Base-by-base conservation (phyloP, 2,329 filamentous ascomycete species). In the Sporothrix protearum region DNA sequence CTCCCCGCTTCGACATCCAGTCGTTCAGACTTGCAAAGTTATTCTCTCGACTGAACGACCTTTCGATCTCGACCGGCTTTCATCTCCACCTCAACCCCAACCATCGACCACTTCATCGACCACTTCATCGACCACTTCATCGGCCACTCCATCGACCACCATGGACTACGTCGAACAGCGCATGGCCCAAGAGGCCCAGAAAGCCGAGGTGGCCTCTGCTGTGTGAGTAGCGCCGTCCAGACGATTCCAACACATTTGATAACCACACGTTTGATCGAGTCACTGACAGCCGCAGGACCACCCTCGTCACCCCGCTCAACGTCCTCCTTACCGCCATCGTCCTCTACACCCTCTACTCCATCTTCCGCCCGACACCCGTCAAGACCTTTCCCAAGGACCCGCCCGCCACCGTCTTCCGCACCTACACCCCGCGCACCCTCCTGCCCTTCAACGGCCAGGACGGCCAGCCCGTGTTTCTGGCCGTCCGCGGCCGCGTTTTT, bases 401-500 rank as follows among this genome's bases (percentile, higher is more conserved):
- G 6, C 84, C 88, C 0, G 85, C 89, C 69, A 82, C 84, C 76
- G 87, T 92, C 76, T 91, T 91, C 84, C 82, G 82, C 72, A 90
- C 86, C 71, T 91, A 93, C 83, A 95, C 90, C 16, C 92, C 92
- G 30, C 89, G 83, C 55, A 93, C 92, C 3, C 89, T 99, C n/a
- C 87, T 93, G 39, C 92, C 93, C 42, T 95, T 90, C 86, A 94
- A 95, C 82, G 96, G 96, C 79, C 83, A 85, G 70, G 86, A 92
- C 77, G 86, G 86, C 77, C 84, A 83, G 76, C 93, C 93, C 67
- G 92, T 98, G 71, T 97, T 93, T 82, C 87, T 99, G 66, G 92
- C 93, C n/a, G 94, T 98, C 22, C 92, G 93, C 55, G 94, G 96
- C 69, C 89, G 89, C 68, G 91, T 98, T 74, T 98, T 97, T 80